Base-by-base conservation (phyloP, 2,329 filamentous ascomycete genomes). In the Botryotinia calthae region DNA sequence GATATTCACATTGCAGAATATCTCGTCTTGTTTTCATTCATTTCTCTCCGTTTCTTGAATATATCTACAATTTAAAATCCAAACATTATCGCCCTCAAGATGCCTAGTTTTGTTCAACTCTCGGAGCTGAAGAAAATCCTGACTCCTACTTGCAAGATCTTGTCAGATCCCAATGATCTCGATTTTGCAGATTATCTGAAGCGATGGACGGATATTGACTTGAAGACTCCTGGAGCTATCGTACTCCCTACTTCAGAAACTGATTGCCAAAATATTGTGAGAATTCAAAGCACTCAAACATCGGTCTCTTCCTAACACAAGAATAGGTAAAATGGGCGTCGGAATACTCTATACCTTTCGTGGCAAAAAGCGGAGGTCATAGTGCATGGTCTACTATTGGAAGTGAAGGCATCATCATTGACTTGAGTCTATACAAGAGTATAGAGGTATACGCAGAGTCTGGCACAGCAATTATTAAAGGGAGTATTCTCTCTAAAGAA, bases 361-460 rank as follows among this genome's bases (percentile, higher is more conserved):
- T 77, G 2, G 44, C 72, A 6, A 78, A 76, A 59, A 69, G 75
- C n/a, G 79, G 78, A 28, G 79, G 79, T 25, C 76, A 77, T 34
- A 79, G 79, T 63, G 65, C 69, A 51, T 79, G 75, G 75, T 80
- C 78, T 22, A 79, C 79, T 12, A 79, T 79, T 48, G 76, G 73
- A 25, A 73, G 73, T 8, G 59, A 74, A 7, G 78, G 79, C 18
- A 72, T 79, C n/a, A 73, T 80, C 37, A 77, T 80, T 70, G 79
- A 80, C 58, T 64, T 80, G 25, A 73, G 72, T 42, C 59, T 72
- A 14, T 75, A 74, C 44, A 77, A 73, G 28, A 66, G 70, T 7
- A 64, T 79, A 65, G 59, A 70, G n/a, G 72, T 78, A 31, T 74
- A 79, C 66, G 34, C 28, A 25, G 73, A 74, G 34, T 58, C 72